A percentile compares a stretch with the other conserved stretches of the same genome.
Conservation (phyloP, 371 early-diverging fungal genomes). For the Capniomyces stellatus region DNA sequence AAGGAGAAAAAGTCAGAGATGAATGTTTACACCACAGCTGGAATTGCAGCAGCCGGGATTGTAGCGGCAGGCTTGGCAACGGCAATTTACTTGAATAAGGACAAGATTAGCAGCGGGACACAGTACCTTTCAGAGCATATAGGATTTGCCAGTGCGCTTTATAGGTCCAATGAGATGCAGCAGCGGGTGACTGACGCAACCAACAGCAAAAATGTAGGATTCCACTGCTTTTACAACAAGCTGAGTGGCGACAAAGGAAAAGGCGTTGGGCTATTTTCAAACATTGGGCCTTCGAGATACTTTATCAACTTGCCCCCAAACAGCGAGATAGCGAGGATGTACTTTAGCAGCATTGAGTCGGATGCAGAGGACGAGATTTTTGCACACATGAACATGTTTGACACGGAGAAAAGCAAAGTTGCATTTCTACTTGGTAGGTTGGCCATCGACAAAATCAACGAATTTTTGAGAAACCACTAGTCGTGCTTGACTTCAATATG, state of each 20-base stretch:
- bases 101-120: neutral
- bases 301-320: neutral
- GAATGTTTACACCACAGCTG: neutral
- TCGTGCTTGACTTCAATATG: neutral
- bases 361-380: neutral
- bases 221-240: constrained; percentile 2
- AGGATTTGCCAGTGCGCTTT: neutral
- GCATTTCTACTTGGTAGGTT: neutral
- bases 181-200: neutral
- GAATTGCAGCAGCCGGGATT: neutral
- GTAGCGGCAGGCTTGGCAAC: neutral
- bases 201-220: neutral
- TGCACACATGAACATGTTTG: constrained; percentile 3
- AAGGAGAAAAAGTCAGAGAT: neutral
- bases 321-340: no score
- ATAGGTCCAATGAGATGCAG: neutral
- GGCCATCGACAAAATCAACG: neutral
- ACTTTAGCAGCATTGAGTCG: neutral
- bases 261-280: no score
- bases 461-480: neutral
- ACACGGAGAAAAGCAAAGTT: neutral
- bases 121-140: neutral
- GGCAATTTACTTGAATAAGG: neutral
- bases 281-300: no score
- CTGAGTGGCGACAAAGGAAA: neutral